Percentiles rank a stretch among this genome's conserved stretches.
phyloP scores from a whole-genome alignment of 139 green algal species.

The Pseudopediastrum boryanum region DNA sequence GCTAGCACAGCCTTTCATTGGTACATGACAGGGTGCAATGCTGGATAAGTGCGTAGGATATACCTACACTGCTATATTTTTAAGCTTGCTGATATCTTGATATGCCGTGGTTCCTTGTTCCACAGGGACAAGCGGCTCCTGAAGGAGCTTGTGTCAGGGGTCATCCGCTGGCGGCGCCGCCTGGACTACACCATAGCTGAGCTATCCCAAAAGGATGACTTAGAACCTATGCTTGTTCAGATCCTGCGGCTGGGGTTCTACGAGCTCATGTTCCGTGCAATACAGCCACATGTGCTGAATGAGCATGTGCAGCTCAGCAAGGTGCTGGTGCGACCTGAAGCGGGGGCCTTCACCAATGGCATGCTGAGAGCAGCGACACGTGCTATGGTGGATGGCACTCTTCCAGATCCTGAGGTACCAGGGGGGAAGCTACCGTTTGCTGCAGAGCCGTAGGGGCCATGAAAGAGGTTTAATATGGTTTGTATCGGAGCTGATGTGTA shows the following conservation, averaged over 20 bases:
- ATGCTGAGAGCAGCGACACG: conserved; percentile 51
- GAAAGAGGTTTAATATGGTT: background rate
- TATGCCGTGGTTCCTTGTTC: no score
- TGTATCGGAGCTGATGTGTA: background rate
- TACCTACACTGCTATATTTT: no score
- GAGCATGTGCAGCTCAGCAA: conserved; percentile 81
- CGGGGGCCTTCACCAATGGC: conserved; percentile 62
- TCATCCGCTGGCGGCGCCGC: conserved; percentile 57
- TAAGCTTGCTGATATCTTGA: no score
- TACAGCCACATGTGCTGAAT: conserved; percentile 62
- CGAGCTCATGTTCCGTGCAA: conserved; percentile 64
- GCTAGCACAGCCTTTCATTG: background rate
- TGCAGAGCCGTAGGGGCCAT: background rate
- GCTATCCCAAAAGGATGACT: background rate
- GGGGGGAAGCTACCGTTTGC: background rate
- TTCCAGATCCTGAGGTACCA: conserved; percentile 33
- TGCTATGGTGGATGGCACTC: conserved; percentile 3
- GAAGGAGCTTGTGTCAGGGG: conserved; percentile 73
- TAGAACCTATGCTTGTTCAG: background rate
- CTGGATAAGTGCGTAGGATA: background rate
- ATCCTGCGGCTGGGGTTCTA: conserved; percentile 77
- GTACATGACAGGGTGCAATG: background rate
- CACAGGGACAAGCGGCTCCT: conserved; percentile 44
- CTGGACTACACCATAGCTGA: conserved; percentile 53
- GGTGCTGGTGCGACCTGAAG: conserved; percentile 40